A percentile compares a stretch with the other conserved stretches of the same genome.
These are phyloP conservation scores for Euphorbia pulcherrima DNA, from an alignment of 345 rosid species.

Conservation along the genomic window DNA sequence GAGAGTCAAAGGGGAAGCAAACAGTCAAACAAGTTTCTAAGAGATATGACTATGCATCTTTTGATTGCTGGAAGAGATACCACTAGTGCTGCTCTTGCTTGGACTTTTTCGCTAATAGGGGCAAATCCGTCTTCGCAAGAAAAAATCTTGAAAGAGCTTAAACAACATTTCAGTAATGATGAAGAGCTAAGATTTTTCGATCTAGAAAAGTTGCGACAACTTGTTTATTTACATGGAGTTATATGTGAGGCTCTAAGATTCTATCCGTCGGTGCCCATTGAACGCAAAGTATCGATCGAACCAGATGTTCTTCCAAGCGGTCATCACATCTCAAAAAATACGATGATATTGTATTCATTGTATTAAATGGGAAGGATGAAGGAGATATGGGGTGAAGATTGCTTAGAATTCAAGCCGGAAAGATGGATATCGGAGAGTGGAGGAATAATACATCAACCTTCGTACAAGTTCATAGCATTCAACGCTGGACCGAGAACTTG, in stretches of 20 bases:
- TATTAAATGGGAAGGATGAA: constrained; percentile 80
- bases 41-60: constrained; percentile 25
- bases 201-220: constrained; percentile 36
- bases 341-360: constrained; percentile 54
- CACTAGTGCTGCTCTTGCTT: constrained; percentile 21
- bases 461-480: no score
- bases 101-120: constrained; percentile 35
- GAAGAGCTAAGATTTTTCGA: not conserved
- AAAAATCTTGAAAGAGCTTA: no score
- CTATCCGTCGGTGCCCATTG: constrained; percentile 71
- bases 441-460: no score
- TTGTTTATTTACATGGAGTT: constrained; percentile 45
- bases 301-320: constrained; percentile 63
- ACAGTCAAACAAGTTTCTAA: constrained; percentile 14
- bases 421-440: no score
- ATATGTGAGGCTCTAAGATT: constrained; percentile 65
- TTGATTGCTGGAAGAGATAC: constrained; percentile 37
- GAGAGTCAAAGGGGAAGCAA: no score
- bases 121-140: constrained; percentile 22
- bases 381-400: no score
- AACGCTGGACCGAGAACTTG: no score
- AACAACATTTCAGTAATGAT: not conserved
- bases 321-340: constrained; percentile 44
- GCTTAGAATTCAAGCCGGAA: no score
- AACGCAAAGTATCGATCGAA: constrained; percentile 51